phyloP scores from a whole-genome alignment of 495 filamentous ascomycete species.

The Podospora conica region DNA sequence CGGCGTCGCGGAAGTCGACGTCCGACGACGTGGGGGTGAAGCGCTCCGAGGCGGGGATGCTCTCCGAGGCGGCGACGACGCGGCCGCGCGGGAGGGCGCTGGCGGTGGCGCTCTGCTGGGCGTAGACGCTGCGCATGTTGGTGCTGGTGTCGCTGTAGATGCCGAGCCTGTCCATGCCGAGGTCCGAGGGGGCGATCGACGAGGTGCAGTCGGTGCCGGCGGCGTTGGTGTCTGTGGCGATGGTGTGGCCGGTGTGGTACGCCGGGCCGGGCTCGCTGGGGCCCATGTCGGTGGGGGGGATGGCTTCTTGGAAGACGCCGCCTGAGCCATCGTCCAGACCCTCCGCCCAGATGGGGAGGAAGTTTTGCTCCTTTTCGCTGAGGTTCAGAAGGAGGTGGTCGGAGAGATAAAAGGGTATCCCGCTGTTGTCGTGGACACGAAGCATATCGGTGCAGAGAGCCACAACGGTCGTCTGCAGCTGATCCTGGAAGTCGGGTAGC shows the following conservation, averaged over 20 bases:
- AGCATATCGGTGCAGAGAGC: background rate
- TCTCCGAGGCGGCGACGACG: constrained; percentile 12
- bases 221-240: constrained; percentile 11
- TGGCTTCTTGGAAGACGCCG: constrained; percentile 35
- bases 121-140: constrained; percentile 21
- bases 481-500: constrained; percentile 1
- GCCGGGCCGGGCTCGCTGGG: constrained; percentile 40
- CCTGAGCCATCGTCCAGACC: constrained; percentile 42
- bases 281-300: constrained; percentile 37
- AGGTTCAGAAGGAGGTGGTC: constrained; percentile 30
- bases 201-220: constrained; percentile 5
- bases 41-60: constrained; percentile 13
- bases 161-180: constrained; percentile 17
- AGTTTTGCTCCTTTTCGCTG: constrained; percentile 35
- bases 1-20: constrained; percentile 17
- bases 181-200: constrained; percentile 17
- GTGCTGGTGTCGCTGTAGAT: constrained; percentile 12
- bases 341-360: constrained; percentile 43
- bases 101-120: constrained; percentile 22
- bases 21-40: constrained; percentile 15
- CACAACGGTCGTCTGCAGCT: constrained; percentile 1
- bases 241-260: constrained; percentile 38
- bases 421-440: background rate
- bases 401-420: constrained; percentile 22
- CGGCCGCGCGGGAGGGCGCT: constrained; percentile 2